Percentiles rank a stretch among this genome's conserved stretches.
These are phyloP conservation scores for Thalassiosira mediterranea DNA, from an alignment of 352 stramenopile species.

Conservation along the genomic window DNA sequence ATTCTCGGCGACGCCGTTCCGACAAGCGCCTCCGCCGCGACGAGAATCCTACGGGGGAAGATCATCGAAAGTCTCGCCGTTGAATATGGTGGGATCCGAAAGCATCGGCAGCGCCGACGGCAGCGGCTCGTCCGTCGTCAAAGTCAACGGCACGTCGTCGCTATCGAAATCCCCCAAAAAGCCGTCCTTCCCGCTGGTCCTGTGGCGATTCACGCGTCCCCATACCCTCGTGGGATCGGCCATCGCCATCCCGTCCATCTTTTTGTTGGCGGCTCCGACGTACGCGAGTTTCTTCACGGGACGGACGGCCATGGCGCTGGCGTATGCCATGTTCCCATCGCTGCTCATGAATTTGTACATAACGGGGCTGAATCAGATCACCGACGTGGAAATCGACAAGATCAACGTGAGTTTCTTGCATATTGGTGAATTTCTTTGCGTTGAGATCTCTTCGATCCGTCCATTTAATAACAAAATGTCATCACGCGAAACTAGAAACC, in stretches of 20 bases:
- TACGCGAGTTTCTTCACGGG: slow-evolving; percentile 61
- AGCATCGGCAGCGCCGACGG: not conserved
- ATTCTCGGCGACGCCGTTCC: not conserved
- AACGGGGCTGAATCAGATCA: slow-evolving; percentile 90
- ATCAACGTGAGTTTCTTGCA: slow-evolving; percentile 76
- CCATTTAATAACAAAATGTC: slow-evolving; percentile 3
- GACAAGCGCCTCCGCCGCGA: not conserved
- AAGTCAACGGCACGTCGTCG: not conserved
- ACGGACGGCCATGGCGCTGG: slow-evolving; percentile 49
- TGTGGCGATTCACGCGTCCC: slow-evolving; percentile 85
- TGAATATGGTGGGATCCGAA: not conserved
- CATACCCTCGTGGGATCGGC: slow-evolving; percentile 88
- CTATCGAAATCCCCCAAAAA: not conserved
- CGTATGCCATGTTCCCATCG: slow-evolving; percentile 82
- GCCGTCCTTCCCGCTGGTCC: slow-evolving; percentile 62
- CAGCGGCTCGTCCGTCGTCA: not conserved
- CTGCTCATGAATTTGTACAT: slow-evolving; percentile 90
- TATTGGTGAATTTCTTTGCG: not conserved
- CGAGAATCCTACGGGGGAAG: not conserved
- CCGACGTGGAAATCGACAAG: slow-evolving; percentile 87
- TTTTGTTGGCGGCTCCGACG: slow-evolving; percentile 79
- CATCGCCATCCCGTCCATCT: slow-evolving; percentile 85
- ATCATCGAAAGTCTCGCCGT: not conserved
- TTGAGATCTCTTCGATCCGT: not conserved
- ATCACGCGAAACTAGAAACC: slow-evolving; percentile 67